These are phyloP conservation scores for Mortierella sp. DNA, from an alignment of 371 early-diverging fungal genomes.

Conservation along the genomic window DNA sequence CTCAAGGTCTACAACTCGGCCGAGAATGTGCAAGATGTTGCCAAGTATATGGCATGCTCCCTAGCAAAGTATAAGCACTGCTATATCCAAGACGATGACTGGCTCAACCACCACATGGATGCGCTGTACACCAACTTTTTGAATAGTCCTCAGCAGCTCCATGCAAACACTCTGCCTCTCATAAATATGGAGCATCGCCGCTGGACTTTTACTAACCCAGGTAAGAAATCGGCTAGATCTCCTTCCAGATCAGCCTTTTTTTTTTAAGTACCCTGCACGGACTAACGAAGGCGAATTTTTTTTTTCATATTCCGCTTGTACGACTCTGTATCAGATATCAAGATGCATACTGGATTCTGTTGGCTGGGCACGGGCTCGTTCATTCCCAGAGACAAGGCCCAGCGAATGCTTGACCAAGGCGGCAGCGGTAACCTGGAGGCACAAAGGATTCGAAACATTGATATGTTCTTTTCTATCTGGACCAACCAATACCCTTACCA, in stretches of 20 bases:
- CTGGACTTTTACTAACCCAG: conserved; percentile 67
- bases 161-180: conserved; percentile 66
- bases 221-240: conserved; percentile 33
- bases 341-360: conserved; percentile 68
- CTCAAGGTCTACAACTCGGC: conserved; percentile 58
- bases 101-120: conserved; percentile 66
- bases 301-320: too few relatives aligned
- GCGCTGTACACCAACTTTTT: conserved; percentile 70
- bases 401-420: conserved; percentile 60
- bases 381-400: conserved; percentile 58
- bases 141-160: conserved; percentile 64
- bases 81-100: conserved; percentile 73
- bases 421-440: conserved; percentile 64
- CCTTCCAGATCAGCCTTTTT: conserved; percentile 1
- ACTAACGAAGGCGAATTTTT: too few relatives aligned
- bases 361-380: conserved; percentile 72
- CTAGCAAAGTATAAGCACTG: conserved; percentile 66
- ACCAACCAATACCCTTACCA: conserved; percentile 75
- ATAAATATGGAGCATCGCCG: conserved; percentile 65
- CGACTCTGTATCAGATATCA: conserved; percentile 31
- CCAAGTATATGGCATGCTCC: conserved; percentile 69
- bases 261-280: background rate
- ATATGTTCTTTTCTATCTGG: conserved; percentile 73
- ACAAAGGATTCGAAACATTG: conserved; percentile 62
- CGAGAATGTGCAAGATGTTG: conserved; percentile 64